Evolutionary conservation across 306 rosid genomes (phyloP), one percentile per base, ranked within the genome.

Genomic region (Mimosa bimucronata): DNA sequence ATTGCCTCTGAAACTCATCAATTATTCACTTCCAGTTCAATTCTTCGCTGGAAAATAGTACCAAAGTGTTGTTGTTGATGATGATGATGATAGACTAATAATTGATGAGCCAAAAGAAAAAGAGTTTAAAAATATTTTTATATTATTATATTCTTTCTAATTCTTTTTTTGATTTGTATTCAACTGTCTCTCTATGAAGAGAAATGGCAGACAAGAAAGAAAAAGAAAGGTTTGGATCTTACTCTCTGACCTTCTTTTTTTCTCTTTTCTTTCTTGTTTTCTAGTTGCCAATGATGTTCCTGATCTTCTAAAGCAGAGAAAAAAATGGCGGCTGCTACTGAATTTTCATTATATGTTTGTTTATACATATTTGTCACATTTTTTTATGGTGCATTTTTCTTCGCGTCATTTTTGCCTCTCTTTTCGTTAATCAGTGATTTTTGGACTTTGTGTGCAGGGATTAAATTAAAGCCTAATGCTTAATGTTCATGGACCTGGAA

Each of bases 251-350:
- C n/a, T 48, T 58, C 38, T 34, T 34, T 34, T 34, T 6, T 34
- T 34, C 5, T 34, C 38, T 34, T 38, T 45, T 18, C 65, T 79
- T 73, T 52, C 66, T 83, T 71, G 75, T 78, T 83, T 78, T 74
- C 16, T 87, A 71, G 86, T 84, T 78, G 80, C 73, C 72, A 75
- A 87, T 84, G 76, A 81, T 81, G 80, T 74, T 75, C 34, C 75
- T 81, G 87, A 81, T 85, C 86, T 84, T 84, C 80, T 62, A 83
- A 74, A 55, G 81, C 69, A 62, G 75, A 76, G 74, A 80, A 82
- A 83, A n/a, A 34, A 34, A 34, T 86, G 76, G 70, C 76, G 41
- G 81, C 84, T 77, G 61, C 76, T 23, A 86, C 41, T 64, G 48
- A 82, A 45, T 71, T 45, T 45, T 50, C 50, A 50, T 57, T 53